Evolutionary conservation across 2,329 filamentous ascomycete genomes (phyloP).

Genomic region (Coniella vitis): DNA sequence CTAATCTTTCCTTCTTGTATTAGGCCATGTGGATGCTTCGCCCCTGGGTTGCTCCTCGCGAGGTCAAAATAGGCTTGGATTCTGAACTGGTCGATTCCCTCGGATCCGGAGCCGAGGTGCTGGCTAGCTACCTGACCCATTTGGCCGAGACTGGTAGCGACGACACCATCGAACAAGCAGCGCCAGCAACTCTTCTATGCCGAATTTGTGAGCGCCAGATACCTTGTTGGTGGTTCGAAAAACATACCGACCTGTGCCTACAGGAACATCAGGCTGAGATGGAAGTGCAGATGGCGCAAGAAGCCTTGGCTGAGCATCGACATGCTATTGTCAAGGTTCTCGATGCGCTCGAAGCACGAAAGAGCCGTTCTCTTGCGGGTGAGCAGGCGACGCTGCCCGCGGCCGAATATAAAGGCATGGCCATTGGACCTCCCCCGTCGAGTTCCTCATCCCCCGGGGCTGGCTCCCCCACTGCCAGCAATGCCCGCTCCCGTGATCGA

Average conservation of each 20-base stretch:
- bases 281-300: slow-evolving; percentile 94
- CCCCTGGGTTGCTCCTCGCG: slow-evolving; percentile 77
- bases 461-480: slow-evolving; percentile 64
- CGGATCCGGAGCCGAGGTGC: slow-evolving; percentile 87
- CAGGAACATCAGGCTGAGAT: slow-evolving; percentile 96
- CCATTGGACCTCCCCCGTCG: slow-evolving; percentile 70
- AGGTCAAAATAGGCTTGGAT: slow-evolving; percentile 94
- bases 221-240: slow-evolving; percentile 99
- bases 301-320: slow-evolving; percentile 84
- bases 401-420: slow-evolving; percentile 80
- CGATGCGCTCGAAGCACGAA: slow-evolving; percentile 78
- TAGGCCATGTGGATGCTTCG: slow-evolving; percentile 99
- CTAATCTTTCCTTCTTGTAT: too few species aligned
- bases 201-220: slow-evolving; percentile 97
- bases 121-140: slow-evolving; percentile 86
- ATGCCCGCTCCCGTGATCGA: slow-evolving; percentile 65
- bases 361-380: slow-evolving; percentile 55
- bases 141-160: slow-evolving; percentile 77
- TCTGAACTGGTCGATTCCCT: slow-evolving; percentile 84
- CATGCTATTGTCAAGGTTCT: slow-evolving; percentile 92
- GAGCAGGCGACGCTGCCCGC: slow-evolving; percentile 46
- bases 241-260: slow-evolving; percentile 91
- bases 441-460: slow-evolving; percentile 66
- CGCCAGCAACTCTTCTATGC: slow-evolving; percentile 80
- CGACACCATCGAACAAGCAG: slow-evolving; percentile 68